These are phyloP conservation scores for Sonneratia caseolaris DNA, from an alignment of 345 rosid species.

Conservation along the genomic window DNA sequence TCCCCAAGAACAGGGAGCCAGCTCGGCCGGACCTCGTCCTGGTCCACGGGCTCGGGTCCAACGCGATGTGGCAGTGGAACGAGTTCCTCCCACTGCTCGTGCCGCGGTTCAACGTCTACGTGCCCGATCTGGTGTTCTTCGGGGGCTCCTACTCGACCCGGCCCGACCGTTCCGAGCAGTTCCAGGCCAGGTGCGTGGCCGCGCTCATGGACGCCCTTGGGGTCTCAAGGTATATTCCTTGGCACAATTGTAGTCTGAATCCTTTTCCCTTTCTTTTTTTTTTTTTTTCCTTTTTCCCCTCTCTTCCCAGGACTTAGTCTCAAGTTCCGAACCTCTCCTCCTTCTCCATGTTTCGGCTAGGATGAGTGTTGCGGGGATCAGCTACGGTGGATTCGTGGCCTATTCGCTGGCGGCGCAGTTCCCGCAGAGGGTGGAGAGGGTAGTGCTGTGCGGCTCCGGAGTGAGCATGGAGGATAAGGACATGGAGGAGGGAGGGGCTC, in stretches of 20 bases:
- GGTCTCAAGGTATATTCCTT: constrained; percentile 1
- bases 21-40: constrained; percentile 14
- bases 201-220: constrained; percentile 5
- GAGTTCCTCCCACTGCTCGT: constrained; percentile 10
- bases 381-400: constrained; percentile 22
- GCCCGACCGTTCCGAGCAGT: constrained; percentile 18
- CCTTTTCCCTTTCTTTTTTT: background rate
- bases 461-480: constrained; percentile 21
- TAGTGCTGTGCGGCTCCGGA: constrained; percentile 18
- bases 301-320: too few relatives aligned
- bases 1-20: constrained; percentile 10
- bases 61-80: constrained; percentile 20
- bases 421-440: constrained; percentile 14
- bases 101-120: constrained; percentile 18
- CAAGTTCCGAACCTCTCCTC: too few relatives aligned
- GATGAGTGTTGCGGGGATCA: constrained; percentile 19
- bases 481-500: constrained; percentile 13
- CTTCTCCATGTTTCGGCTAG: background rate
- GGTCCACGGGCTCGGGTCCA: constrained; percentile 21
- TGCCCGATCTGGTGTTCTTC: constrained; percentile 22
- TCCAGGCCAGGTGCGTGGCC: constrained; percentile 17
- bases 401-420: constrained; percentile 18
- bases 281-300: too few relatives aligned
- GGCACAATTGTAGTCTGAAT: background rate
- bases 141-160: constrained; percentile 19